Percentiles rank a stretch among this genome's conserved stretches.
These are phyloP conservation scores for Picea abies DNA, from an alignment of 83 land plant genomes.

Conservation along the genomic window DNA sequence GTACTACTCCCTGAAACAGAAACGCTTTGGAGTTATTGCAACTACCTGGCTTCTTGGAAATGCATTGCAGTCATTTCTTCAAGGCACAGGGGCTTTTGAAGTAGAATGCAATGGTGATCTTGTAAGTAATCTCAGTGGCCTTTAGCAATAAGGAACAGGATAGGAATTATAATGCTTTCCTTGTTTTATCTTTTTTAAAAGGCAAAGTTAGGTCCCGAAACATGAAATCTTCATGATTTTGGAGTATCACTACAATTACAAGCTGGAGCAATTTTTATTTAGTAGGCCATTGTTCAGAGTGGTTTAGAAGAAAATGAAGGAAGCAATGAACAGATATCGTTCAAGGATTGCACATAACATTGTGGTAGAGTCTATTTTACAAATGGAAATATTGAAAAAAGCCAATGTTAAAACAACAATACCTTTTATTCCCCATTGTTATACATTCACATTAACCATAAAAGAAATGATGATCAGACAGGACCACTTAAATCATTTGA, in stretches of 20 bases:
- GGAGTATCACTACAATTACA: background rate
- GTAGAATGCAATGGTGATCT: constrained; percentile 54
- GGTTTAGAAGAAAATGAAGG: background rate
- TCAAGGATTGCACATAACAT: background rate
- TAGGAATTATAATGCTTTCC: background rate
- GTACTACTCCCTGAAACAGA: constrained; percentile 54
- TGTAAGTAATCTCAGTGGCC: constrained; percentile 28
- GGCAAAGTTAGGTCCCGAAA: background rate
- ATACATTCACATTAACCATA: background rate
- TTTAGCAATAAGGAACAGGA: background rate
- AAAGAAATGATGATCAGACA: background rate
- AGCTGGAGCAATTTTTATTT: background rate
- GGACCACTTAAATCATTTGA: background rate
- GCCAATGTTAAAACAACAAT: background rate
- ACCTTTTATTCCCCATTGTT: background rate
- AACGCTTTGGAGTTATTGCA: constrained; percentile 60
- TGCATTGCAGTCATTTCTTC: constrained; percentile 47
- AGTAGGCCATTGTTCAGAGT: background rate
- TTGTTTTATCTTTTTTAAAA: too few relatives aligned
- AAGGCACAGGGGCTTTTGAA: constrained; percentile 73
- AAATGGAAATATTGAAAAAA: background rate
- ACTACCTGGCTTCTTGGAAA: constrained; percentile 69
- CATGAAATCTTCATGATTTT: background rate
- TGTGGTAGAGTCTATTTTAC: background rate
- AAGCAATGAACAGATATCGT: background rate